phyloP scores from a whole-genome alignment of 129 eudicot species.

The Flaveria trinervia region DNA sequence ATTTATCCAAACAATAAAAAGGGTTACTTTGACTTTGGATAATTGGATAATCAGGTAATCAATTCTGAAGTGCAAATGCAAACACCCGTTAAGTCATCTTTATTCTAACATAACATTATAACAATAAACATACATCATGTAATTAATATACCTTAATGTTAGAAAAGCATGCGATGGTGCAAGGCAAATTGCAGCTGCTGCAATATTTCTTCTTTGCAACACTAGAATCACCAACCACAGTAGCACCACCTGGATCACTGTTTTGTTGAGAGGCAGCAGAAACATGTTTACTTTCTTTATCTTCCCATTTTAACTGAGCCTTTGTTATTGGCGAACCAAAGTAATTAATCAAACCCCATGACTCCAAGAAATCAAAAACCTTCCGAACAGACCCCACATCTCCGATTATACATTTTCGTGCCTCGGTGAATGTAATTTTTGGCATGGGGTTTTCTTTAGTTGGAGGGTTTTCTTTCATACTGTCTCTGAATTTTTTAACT shows the following conservation, averaged over 20 bases:
- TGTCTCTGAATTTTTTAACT: constrained; percentile 53
- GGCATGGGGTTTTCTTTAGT: constrained; percentile 50
- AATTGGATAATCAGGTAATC: not conserved
- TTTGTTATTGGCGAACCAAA: constrained; percentile 46
- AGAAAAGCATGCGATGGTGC: constrained; percentile 84
- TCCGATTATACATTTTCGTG: constrained; percentile 65
- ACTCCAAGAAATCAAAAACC: constrained; percentile 80
- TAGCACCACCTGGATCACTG: constrained; percentile 30
- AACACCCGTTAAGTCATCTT: not conserved
- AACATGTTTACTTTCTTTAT: constrained; percentile 51
- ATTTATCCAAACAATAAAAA: not conserved
- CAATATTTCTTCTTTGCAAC: constrained; percentile 58
- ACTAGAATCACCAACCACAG: constrained; percentile 27
- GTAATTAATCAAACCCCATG: constrained; percentile 95
- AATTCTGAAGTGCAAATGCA: constrained; percentile 5
- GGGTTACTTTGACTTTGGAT: not conserved
- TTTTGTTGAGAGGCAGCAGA: constrained; percentile 37
- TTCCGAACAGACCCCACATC: constrained; percentile 81
- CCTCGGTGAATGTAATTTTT: constrained; percentile 78
- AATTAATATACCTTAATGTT: constrained; percentile 62
- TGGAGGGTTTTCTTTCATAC: constrained; percentile 44
- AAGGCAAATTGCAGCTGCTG: constrained; percentile 66
- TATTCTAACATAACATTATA: constrained; percentile 8
- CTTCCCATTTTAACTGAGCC: constrained; percentile 66
- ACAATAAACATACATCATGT: constrained; percentile 5